phyloP scores from a whole-genome alignment of 2,329 filamentous ascomycete genomes.

The Fusarium citri region DNA sequence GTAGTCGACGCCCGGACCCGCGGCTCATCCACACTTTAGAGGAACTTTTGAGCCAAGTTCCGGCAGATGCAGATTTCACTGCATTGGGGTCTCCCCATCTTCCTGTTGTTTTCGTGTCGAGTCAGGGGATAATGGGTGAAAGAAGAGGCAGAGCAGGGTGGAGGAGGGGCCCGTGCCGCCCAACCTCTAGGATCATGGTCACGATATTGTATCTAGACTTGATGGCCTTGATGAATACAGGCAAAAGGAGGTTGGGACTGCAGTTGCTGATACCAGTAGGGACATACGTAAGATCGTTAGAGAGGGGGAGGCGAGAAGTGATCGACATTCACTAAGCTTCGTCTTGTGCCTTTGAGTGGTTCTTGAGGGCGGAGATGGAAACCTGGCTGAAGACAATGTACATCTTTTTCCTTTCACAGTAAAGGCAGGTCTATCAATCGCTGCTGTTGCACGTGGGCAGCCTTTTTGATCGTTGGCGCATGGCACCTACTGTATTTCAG shows the following conservation, averaged over 20 bases:
- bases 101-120: slow-evolving; percentile 16
- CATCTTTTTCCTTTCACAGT: slow-evolving; percentile 27
- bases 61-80: slow-evolving; percentile 36
- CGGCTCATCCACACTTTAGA: slow-evolving; percentile 24
- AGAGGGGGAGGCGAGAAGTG: slow-evolving; percentile 25
- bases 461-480: slow-evolving; percentile 25
- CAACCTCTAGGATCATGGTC: slow-evolving; percentile 3
- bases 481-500: slow-evolving; percentile 14
- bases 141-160: slow-evolving; percentile 1
- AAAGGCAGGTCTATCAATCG: slow-evolving; percentile 18
- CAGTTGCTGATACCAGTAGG: slow-evolving; percentile 12
- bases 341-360: slow-evolving; percentile 27
- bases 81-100: slow-evolving; percentile 17
- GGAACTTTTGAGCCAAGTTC: slow-evolving; percentile 36
- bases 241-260: slow-evolving; percentile 11
- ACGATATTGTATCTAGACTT: slow-evolving; percentile 18
- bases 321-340: slow-evolving; percentile 39
- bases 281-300: slow-evolving; percentile 4
- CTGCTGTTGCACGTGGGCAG: slow-evolving; percentile 29
- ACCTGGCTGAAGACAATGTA: slow-evolving; percentile 18
- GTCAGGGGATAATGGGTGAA: slow-evolving; percentile 25
- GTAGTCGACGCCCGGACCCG: slow-evolving; percentile 36
- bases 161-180: slow-evolving; percentile 22
- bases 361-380: slow-evolving; percentile 4
- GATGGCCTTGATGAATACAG: background rate